Percentiles rank a stretch among this genome's conserved stretches.
phyloP scores from a whole-genome alignment of 2,329 filamentous ascomycete genomes.

The Aspergillus pseudoglaucus region DNA sequence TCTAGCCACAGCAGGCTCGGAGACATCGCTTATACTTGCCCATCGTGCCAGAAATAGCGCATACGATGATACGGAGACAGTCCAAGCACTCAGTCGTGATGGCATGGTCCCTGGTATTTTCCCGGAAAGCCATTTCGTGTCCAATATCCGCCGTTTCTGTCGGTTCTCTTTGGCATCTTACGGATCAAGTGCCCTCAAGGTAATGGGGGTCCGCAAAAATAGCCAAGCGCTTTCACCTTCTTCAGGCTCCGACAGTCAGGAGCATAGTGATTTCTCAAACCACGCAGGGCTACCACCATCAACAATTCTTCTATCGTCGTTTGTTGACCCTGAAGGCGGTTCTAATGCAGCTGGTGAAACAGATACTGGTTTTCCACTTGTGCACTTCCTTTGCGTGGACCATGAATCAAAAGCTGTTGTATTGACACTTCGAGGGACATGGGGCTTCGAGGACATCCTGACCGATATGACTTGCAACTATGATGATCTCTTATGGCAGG shows the following conservation, averaged over 20 bases:
- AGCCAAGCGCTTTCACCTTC: constrained; percentile 23
- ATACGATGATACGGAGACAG: constrained; percentile 41
- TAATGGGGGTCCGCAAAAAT: constrained; percentile 39
- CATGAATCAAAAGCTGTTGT: constrained; percentile 66
- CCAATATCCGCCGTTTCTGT: constrained; percentile 41
- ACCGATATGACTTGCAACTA: constrained; percentile 71
- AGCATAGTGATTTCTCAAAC: constrained; percentile 41
- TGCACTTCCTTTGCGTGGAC: constrained; percentile 67
- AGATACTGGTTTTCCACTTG: constrained; percentile 61
- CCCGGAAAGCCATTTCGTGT: constrained; percentile 40
- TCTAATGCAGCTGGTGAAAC: constrained; percentile 59
- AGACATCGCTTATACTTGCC: constrained; percentile 40
- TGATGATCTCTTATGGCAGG: constrained; percentile 54
- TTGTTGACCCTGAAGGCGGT: constrained; percentile 62
- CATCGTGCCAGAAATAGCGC: constrained; percentile 37
- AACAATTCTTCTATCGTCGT: constrained; percentile 58
- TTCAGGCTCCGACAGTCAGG: constrained; percentile 31
- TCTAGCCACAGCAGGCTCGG: constrained; percentile 37
- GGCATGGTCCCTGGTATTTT: constrained; percentile 42
- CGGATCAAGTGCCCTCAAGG: constrained; percentile 39
- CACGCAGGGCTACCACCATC: constrained; percentile 40
- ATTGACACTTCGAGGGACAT: constrained; percentile 63
- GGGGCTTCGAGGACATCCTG: constrained; percentile 67
- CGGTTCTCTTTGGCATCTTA: constrained; percentile 44
- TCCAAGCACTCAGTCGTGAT: constrained; percentile 37